phyloP scores from a whole-genome alignment of 257 asterid species.

The Nicotiana tabacum region DNA sequence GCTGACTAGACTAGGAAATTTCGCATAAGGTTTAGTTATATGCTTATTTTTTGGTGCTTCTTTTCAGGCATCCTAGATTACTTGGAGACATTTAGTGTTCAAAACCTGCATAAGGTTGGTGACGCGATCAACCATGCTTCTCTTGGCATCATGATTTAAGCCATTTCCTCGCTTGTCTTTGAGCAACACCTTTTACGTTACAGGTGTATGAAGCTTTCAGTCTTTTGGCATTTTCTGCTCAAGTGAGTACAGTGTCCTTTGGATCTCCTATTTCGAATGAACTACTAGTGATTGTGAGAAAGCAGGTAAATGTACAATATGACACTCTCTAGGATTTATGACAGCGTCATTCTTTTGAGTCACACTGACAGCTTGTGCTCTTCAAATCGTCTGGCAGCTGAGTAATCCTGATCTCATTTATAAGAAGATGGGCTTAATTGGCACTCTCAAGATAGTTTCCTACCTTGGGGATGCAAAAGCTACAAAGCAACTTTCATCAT shows the following conservation, averaged over 20 bases:
- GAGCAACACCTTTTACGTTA: conserved; percentile 22
- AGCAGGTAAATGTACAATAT: conserved; percentile 47
- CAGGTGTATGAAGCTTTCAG: conserved; percentile 85
- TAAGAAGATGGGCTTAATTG: conserved; percentile 90
- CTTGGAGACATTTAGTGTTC: conserved; percentile 67
- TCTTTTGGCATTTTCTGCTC: conserved; percentile 60
- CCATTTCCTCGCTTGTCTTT: conserved; percentile 10
- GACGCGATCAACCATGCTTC: conserved; percentile 5
- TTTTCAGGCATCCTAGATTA: conserved; percentile 80
- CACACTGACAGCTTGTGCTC: conserved; percentile 15
- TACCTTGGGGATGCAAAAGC: conserved; percentile 58
- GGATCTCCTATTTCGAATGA: conserved; percentile 77
- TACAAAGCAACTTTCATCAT: conserved; percentile 36
- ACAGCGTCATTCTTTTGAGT: background rate
- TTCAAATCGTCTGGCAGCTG: conserved; percentile 40
- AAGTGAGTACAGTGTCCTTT: conserved; percentile 47
- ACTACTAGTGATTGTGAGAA: conserved; percentile 71
- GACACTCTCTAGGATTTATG: conserved; percentile 1
- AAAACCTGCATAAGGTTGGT: conserved; percentile 67
- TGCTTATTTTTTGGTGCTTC: conserved; percentile 12
- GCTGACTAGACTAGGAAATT: background rate
- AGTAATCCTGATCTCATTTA: conserved; percentile 67
- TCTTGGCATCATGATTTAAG: conserved; percentile 7
- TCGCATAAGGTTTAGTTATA: conserved; percentile 5
- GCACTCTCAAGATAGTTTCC: conserved; percentile 69